Evolutionary conservation across 2,329 filamentous ascomycete species (phyloP).

Genomic region (Xylaria sp.): DNA sequence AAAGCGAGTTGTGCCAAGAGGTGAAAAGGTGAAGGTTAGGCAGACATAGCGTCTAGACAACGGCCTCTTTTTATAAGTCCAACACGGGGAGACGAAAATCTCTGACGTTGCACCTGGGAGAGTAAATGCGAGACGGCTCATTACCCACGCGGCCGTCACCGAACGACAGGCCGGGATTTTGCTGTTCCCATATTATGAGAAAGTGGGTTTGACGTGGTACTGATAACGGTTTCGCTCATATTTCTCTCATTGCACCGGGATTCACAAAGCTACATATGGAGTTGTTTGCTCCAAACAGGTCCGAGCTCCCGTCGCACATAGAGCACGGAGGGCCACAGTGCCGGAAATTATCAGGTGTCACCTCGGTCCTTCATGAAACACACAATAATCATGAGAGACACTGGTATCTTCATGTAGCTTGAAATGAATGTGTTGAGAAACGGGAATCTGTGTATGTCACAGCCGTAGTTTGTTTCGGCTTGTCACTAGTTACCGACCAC

Average conservation of each 20-base stretch:
- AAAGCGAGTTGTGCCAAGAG: neutral
- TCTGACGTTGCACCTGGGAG: neutral
- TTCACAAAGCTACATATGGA: slow-evolving; percentile 8
- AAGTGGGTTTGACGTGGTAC: slow-evolving; percentile 20
- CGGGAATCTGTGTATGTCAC: no score
- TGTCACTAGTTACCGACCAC: no score
- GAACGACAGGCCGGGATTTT: neutral
- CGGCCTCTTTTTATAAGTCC: slow-evolving; percentile 7
- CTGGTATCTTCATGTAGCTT: neutral
- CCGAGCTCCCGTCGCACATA: slow-evolving; percentile 30
- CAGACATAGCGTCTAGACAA: neutral
- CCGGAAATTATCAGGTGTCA: slow-evolving; percentile 38
- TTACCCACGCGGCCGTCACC: slow-evolving; percentile 2
- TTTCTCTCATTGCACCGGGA: slow-evolving; percentile 16
- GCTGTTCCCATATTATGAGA: neutral
- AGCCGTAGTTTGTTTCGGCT: no score
- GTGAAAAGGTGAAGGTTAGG: neutral
- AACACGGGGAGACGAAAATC: neutral
- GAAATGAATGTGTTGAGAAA: no score
- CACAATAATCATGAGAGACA: neutral
- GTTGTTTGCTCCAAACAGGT: slow-evolving; percentile 32
- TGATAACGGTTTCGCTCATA: slow-evolving; percentile 20
- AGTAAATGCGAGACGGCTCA: slow-evolving; percentile 1
- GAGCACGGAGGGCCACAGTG: slow-evolving; percentile 11
- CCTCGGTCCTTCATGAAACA: slow-evolving; percentile 35